These are phyloP conservation scores for Cymbopogon flexuosus DNA, from an alignment of 202 grass and related monocot genomes.

Conservation along the genomic window DNA sequence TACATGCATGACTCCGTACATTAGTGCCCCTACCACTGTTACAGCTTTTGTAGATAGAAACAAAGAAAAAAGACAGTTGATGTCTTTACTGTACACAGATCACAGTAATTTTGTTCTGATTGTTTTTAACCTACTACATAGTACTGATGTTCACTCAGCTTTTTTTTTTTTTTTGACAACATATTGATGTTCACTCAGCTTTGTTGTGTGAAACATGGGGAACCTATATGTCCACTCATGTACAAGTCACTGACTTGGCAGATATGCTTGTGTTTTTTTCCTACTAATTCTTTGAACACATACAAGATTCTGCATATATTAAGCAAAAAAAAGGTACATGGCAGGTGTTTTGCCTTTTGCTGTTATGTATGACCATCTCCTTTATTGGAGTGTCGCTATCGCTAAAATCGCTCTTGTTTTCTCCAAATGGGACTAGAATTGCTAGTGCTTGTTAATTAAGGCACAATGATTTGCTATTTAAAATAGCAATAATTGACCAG, in stretches of 20 bases:
- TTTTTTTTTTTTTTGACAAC: too few species aligned
- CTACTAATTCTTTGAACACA: neutral
- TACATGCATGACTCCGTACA: neutral
- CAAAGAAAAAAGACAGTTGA: neutral
- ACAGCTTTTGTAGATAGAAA: neutral
- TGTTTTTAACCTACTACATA: too few species aligned
- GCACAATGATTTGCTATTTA: conserved; percentile 8
- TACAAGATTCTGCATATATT: neutral
- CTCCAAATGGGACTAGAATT: neutral
- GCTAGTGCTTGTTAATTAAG: neutral
- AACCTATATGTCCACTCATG: neutral
- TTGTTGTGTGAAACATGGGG: neutral
- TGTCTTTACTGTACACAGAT: neutral
- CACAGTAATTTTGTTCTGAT: neutral
- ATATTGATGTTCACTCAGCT: neutral
- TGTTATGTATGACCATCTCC: neutral
- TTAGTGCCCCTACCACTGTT: neutral
- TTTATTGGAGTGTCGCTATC: conserved; percentile 12
- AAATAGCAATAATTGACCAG: neutral
- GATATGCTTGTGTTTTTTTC: neutral
- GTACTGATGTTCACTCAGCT: too few species aligned
- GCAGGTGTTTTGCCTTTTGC: neutral
- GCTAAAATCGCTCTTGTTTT: neutral
- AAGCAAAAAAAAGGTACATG: neutral
- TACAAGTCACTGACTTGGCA: neutral